A percentile compares a stretch with the other conserved stretches of the same genome.
These are phyloP conservation scores for Theileria parva DNA, from an alignment of 169 alveolate genomes.

Conservation along the genomic window DNA sequence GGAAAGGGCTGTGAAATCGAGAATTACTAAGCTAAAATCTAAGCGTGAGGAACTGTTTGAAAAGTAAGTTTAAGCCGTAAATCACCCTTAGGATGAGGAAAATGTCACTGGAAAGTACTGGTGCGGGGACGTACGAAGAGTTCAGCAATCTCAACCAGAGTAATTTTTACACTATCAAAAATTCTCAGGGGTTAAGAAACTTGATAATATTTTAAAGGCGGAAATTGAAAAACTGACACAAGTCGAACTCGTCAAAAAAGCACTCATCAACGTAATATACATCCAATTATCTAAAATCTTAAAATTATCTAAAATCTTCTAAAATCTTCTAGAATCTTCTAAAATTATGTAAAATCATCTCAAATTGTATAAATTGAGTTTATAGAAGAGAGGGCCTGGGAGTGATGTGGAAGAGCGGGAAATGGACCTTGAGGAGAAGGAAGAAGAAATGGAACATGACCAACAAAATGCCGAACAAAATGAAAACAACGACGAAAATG, in stretches of 20 bases:
- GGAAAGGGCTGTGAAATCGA: constrained; percentile 11
- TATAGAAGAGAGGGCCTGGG: constrained; percentile 44
- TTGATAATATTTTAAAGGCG: constrained; percentile 18
- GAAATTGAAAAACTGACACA: constrained; percentile 22
- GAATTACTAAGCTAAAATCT: constrained; percentile 7
- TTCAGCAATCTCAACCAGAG: constrained; percentile 38
- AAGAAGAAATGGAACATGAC: constrained; percentile 39
- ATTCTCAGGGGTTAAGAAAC: constrained; percentile 20
- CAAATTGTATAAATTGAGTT: too few species aligned
- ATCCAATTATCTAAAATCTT: background rate
- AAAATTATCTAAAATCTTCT: too few species aligned
- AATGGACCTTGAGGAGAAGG: constrained; percentile 38
- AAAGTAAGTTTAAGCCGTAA: background rate
- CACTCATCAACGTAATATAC: constrained; percentile 25
- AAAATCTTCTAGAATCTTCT: too few species aligned
- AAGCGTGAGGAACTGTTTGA: constrained; percentile 11
- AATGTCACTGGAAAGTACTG: constrained; percentile 12
- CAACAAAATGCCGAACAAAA: constrained; percentile 24
- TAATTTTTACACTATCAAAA: background rate
- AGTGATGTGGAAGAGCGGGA: constrained; percentile 35
- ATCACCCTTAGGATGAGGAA: constrained; percentile 22
- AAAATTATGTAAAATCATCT: too few species aligned
- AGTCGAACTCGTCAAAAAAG: constrained; percentile 44
- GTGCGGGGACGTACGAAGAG: background rate
- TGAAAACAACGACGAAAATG: background rate